phyloP scores from a whole-genome alignment of 106 monocot species.

The Phalaenopsis aphrodite region DNA sequence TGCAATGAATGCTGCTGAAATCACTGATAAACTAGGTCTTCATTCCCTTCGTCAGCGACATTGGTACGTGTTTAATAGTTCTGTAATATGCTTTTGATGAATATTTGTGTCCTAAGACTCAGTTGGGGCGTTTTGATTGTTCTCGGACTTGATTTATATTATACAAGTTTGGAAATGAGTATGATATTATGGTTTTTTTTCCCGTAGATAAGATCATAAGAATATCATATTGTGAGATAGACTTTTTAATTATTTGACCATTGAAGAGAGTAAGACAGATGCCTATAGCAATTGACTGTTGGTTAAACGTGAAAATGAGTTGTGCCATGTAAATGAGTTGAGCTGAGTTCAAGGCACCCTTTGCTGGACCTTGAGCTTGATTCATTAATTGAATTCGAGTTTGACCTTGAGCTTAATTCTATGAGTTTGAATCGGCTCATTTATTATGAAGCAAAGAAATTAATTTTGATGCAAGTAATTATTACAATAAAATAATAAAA shows the following conservation, averaged over 20 bases:
- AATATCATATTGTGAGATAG: background rate
- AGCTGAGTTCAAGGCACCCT: no score
- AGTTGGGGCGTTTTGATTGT: background rate
- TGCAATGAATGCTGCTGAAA: constrained; percentile 94
- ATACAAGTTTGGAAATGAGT: background rate
- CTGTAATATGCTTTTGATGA: background rate
- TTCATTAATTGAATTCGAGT: no score
- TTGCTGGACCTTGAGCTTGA: no score
- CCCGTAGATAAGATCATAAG: background rate
- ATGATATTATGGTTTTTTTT: background rate
- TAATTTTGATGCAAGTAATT: no score
- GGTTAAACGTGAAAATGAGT: background rate
- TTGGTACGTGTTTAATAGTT: constrained; percentile 30
- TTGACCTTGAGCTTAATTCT: no score
- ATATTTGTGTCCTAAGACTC: background rate
- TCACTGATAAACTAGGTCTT: constrained; percentile 77
- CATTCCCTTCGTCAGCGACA: constrained; percentile 83
- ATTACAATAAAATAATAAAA: no score
- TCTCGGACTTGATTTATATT: background rate
- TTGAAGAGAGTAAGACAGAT: background rate
- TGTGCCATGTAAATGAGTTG: no score
- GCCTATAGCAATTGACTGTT: background rate
- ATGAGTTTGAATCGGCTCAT: no score
- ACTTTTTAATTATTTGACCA: background rate
- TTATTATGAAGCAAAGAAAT: no score